These are phyloP conservation scores for Chlorella sp. DNA, from an alignment of 139 green algal species.

Conservation along the genomic window DNA sequence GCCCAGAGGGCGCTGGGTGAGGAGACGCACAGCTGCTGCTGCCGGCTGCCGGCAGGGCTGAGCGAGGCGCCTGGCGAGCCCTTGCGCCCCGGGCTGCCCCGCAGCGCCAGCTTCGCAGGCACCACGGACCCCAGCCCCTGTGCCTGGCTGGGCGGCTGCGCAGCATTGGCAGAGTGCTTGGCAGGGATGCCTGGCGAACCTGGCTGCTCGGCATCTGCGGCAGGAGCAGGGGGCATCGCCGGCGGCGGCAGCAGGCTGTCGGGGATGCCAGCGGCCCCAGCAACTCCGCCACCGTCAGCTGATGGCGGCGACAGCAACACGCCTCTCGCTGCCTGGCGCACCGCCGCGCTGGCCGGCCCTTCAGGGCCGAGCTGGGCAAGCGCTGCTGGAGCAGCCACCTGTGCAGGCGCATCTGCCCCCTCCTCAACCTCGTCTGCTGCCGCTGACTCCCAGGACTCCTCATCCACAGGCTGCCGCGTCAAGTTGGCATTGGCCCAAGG, in stretches of 20 bases:
- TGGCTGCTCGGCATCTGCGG: neutral
- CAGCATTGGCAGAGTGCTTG: neutral
- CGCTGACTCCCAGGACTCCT: neutral
- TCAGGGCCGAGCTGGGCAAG: no score
- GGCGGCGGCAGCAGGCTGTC: neutral
- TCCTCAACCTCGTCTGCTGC: neutral
- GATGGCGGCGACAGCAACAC: neutral
- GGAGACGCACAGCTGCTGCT: neutral
- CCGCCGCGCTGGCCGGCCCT: neutral
- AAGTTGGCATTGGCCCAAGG: constrained; percentile 36
- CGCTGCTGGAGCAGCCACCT: neutral
- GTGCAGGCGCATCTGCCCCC: neutral
- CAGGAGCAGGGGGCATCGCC: neutral
- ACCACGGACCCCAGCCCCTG: neutral
- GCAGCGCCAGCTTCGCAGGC: neutral
- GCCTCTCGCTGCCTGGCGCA: neutral
- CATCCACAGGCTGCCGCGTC: neutral
- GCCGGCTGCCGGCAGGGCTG: neutral
- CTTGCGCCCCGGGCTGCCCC: neutral
- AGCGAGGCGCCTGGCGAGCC: no score
- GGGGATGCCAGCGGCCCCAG: no score
- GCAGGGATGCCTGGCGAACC: neutral
- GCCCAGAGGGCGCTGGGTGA: neutral
- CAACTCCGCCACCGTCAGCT: neutral
- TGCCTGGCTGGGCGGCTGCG: neutral